Evolutionary conservation across 2,329 filamentous ascomycete genomes (phyloP).

Genomic region (Pseudogymnoascus sp.): DNA sequence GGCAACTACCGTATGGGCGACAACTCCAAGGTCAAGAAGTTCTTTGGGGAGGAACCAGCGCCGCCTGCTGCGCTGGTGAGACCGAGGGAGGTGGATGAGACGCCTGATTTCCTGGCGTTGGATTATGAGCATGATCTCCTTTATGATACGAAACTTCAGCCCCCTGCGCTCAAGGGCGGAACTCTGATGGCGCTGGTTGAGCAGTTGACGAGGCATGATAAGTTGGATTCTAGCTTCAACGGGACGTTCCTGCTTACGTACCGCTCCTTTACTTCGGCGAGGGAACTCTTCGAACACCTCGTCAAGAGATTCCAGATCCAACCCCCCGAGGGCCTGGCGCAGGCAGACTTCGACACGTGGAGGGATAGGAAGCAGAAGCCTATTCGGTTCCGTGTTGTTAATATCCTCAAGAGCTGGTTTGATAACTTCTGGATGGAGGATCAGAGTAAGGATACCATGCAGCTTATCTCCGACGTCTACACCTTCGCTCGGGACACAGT

Average conservation of each 20-base stretch:
- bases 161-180: conserved; percentile 75
- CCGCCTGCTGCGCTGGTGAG: conserved; percentile 16
- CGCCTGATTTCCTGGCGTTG: conserved; percentile 73
- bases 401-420: conserved; percentile 97
- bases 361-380: conserved; percentile 90
- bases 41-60: conserved; percentile 56
- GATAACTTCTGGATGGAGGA: conserved; percentile 99
- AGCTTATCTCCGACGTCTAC: conserved; percentile 81
- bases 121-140: conserved; percentile 85
- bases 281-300: conserved; percentile 85
- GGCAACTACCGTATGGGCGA: conserved; percentile 50
- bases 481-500: conserved; percentile 87
- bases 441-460: conserved; percentile 70
- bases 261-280: conserved; percentile 82
- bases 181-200: conserved; percentile 85
- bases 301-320: conserved; percentile 89
- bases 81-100: conserved; percentile 52
- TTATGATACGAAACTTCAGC: conserved; percentile 74
- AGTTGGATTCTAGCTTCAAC: conserved; percentile 90
- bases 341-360: conserved; percentile 76
- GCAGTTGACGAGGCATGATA: conserved; percentile 91
- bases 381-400: conserved; percentile 91
- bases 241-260: conserved; percentile 97
- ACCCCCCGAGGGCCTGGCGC: conserved; percentile 71
- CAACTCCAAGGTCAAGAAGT: conserved; percentile 55